Evolutionary conservation across 169 alveolate genomes (phyloP), one percentile per base, ranked within the genome.

Genomic region (Plasmodium knowlesi): DNA sequence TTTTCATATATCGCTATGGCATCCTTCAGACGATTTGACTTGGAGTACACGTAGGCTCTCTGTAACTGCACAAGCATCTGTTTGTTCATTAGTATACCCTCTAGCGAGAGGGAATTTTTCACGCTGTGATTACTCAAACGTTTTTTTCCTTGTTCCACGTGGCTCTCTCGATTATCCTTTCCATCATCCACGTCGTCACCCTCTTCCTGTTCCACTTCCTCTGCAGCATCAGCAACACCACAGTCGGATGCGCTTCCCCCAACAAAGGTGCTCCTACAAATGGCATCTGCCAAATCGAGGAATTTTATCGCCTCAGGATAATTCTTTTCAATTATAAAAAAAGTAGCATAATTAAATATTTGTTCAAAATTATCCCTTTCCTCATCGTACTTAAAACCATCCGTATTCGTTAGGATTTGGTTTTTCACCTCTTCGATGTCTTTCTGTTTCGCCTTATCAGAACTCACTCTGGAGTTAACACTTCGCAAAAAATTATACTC

Each of bases 11-110:
- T 61, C n/a, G 16, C 53, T 28, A 89, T 25, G 37, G 94, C 43
- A 34, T 89, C 94, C 12, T 89, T 89, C 22, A 89, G 37, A 61
- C 50, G 82, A 22, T 89, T 89, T 3, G 74, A 61, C 73, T 89
- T 89, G 8, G 91, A 80, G 82, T 80, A 89, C 1, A 89, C 50
- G 39, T 89, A 89, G 19, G 94, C 94, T 39, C 82, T 89, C 16
- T 61, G 76, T 14, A 89, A 46, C 72, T 89, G 91, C 16, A 80
- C 22, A 34, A 80, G 34, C 22, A 50, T 67, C 30, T 25, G 37
- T n/a, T 79, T 89, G 78, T 43, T 83, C n/a, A 25, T 83, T 41
- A 83, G 12, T 16, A 39, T n/a, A 6, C 67, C 46, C n/a, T 37
- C 57, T 9, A 34, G 6, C 16, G 41, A 14, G 61, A 50, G 8